These are phyloP conservation scores for Botrytis galanthina DNA, from an alignment of 2,329 filamentous ascomycete genomes.

Conservation along the genomic window DNA sequence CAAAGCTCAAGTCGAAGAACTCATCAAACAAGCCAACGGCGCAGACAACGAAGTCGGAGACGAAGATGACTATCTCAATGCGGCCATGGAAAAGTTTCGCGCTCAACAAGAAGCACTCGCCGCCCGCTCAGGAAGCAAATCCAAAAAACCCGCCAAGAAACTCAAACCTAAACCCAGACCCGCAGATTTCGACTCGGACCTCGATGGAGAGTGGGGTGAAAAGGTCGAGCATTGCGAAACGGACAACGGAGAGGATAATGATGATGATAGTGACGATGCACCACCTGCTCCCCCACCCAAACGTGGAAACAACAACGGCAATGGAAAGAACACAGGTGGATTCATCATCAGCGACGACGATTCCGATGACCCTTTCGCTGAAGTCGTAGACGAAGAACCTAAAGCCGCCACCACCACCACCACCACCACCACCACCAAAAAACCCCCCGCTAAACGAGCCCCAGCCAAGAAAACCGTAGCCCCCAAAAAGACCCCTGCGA, in stretches of 20 bases:
- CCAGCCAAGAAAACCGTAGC: slow-evolving; percentile 41
- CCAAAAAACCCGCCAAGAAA: slow-evolving; percentile 43
- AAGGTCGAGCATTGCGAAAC: slow-evolving; percentile 40
- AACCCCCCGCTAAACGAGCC: slow-evolving; percentile 38
- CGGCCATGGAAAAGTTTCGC: slow-evolving; percentile 71
- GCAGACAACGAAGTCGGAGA: slow-evolving; percentile 62
- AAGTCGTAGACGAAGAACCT: neutral
- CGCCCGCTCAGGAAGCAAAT: slow-evolving; percentile 56
- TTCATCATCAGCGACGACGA: slow-evolving; percentile 43
- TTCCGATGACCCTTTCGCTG: slow-evolving; percentile 49
- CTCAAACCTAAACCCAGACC: slow-evolving; percentile 71
- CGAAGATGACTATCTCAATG: slow-evolving; percentile 67
- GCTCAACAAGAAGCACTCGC: slow-evolving; percentile 69
- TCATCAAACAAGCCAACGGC: slow-evolving; percentile 46
- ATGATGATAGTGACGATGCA: slow-evolving; percentile 47
- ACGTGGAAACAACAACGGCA: neutral
- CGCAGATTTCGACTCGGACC: slow-evolving; percentile 81
- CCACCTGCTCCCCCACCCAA: slow-evolving; percentile 34
- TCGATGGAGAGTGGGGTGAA: slow-evolving; percentile 83
- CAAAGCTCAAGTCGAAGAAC: slow-evolving; percentile 65
- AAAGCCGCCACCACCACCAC: neutral
- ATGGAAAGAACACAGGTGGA: neutral
- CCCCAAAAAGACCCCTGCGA: slow-evolving; percentile 41
- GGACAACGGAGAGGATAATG: slow-evolving; percentile 34
- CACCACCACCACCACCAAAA: neutral